Evolutionary conservation across 2,329 filamentous ascomycete genomes (phyloP), one percentile per base, ranked within the genome.

Genomic region (Penicillium brevicompactum): DNA sequence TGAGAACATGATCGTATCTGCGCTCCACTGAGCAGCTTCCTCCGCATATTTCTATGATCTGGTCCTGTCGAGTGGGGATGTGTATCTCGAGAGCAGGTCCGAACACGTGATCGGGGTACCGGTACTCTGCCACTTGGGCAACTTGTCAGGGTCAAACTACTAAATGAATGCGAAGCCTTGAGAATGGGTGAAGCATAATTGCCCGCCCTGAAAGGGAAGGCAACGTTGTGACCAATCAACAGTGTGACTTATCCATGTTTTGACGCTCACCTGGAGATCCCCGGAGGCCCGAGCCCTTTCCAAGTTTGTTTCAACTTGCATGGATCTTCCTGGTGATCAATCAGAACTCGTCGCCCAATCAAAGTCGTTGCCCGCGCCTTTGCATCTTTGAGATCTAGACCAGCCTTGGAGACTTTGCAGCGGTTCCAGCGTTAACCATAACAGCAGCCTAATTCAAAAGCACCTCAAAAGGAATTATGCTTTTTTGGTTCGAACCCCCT

Each of bases 41-140:
- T 34, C 13, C 6, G 2, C 13, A 37, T 37, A n/a, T n/a, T 37
- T 37, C n/a, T 37, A 37, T 37, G 34, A 13, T 14, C 4, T 37
- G 4, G 6, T 14, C 34, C 13, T 13, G n/a, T 37, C 34, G 34
- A n/a, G 34, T 13, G 34, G 34, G 34, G 34, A n/a, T 37, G 7
- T 37, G 4, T n/a, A 37, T 37, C 34, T 37, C 13, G 24, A 21
- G 41, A 47, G 24, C 3, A 32, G 30, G 10, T 13, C 49, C 49
- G 49, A 42, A 46, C 58, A 60, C 50, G 53, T 58, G 58, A 56
- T 50, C 51, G 47, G 53, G 10, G 10, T n/a, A 14, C 34, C 6
- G 34, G 10, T 34, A 11, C 3, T 7, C n/a, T n/a, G 11, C 34
- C 13, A 27, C 24, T 27, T 27, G 24, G 5, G 11, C 34, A 5